Evolutionary conservation across 805 yeast species (phyloP), one percentile per base, ranked within the genome.

Genomic region (Lipomyces chichibuensis): DNA sequence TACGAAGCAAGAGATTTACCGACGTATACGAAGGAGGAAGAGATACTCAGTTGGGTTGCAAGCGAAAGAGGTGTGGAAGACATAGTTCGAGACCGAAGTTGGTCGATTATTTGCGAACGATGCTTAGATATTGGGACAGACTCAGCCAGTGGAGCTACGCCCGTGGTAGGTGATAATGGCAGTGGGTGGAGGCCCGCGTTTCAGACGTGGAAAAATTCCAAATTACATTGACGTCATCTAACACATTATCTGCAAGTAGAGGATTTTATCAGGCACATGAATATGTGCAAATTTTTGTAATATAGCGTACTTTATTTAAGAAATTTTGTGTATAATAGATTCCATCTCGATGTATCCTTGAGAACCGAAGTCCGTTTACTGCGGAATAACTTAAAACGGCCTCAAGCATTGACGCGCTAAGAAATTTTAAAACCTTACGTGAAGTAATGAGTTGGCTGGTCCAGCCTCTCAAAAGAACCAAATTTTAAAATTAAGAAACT

Each of bases 1-100:
- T 83, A 32, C 77, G 78, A 72, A 74, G 80, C 69, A 74, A 76
- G 75, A n/a, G 65, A 51, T 32, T 20, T 64, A n/a, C 63, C 66
- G 2, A 64, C 60, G 73, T 33, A 58, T 25, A 69, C 62, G 23
- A 49, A 61, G 14, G 70, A 68, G 56, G 65, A 67, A 27, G 49
- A 61, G 57, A 54, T 74, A 32, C 58, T 71, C 20, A 63, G 67
- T 49, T 66, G 75, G 71, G 63, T 73, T 14, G 61, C 65, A 23
- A 62, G 63, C 23, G 74, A 72, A 37, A 64, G 71, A 5, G 60
- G 62, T 27, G 59, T 72, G 23, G 74, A 72, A 59, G 62, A 69
- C 14, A 72, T 72, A n/a, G 71, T 72, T 23, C 64, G 74, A 29
- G 69, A 62, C 35, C 53, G 73, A 5, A 72, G 67, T 25, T 72